These are phyloP conservation scores for Vitis hybrid DNA, from an alignment of 177 flowering plant genomes.

Conservation along the genomic window DNA sequence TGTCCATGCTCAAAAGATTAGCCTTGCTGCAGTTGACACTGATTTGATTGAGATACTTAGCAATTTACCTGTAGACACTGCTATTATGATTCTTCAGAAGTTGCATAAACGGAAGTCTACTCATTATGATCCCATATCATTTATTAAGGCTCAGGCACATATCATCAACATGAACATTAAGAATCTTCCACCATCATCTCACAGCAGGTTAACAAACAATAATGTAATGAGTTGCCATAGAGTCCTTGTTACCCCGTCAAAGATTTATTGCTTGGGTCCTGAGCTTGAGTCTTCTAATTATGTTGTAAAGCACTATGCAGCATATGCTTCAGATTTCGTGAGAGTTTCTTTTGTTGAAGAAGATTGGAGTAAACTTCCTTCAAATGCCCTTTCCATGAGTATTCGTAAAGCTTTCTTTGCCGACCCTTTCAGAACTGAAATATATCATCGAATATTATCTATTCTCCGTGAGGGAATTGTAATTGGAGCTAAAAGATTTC, in stretches of 20 bases:
- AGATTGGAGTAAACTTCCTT: slow-evolving; percentile 80
- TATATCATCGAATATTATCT: slow-evolving; percentile 69
- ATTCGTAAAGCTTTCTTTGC: slow-evolving; percentile 58
- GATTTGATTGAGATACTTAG: slow-evolving; percentile 53
- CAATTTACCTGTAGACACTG: slow-evolving; percentile 38
- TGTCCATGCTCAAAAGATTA: slow-evolving; percentile 73
- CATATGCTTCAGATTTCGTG: slow-evolving; percentile 80
- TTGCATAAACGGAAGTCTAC: slow-evolving; percentile 56
- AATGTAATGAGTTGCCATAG: slow-evolving; percentile 85
- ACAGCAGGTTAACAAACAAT: slow-evolving; percentile 28
- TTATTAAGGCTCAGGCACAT: slow-evolving; percentile 40
- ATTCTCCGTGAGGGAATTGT: slow-evolving; percentile 71
- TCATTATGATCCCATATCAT: slow-evolving; percentile 64
- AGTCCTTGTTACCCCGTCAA: slow-evolving; percentile 76
- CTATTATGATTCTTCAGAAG: slow-evolving; percentile 52
- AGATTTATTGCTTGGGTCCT: slow-evolving; percentile 87
- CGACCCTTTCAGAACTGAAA: slow-evolving; percentile 56
- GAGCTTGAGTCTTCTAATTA: slow-evolving; percentile 84
- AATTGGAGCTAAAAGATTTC: slow-evolving; percentile 72
- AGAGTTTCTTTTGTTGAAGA: slow-evolving; percentile 96
- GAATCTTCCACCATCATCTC: slow-evolving; percentile 26
- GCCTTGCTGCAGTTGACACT: slow-evolving; percentile 44
- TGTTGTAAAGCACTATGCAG: slow-evolving; percentile 69
- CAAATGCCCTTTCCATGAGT: slow-evolving; percentile 55
- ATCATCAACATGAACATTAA: slow-evolving; percentile 19